A percentile compares a stretch with the other conserved stretches of the same genome.
Conservation (phyloP, 2,329 filamentous ascomycete species). For the Cryphonectria parasitica region DNA sequence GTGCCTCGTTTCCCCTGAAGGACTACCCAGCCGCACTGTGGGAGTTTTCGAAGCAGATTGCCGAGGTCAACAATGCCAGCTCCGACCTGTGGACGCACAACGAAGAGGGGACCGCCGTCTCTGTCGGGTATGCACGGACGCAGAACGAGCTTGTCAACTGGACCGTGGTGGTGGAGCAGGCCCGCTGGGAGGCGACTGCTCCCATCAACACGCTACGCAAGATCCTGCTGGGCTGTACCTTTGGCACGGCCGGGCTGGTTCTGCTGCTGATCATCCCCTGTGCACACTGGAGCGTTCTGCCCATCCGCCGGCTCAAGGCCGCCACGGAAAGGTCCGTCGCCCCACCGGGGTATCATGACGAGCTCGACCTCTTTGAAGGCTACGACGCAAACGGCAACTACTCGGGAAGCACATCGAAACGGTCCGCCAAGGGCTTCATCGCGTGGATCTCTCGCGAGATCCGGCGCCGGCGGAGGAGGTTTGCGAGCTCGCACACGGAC, state of each 20-base stretch:
- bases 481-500: conserved; percentile 38
- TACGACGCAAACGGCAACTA: conserved; percentile 52
- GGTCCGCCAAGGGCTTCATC: conserved; percentile 49
- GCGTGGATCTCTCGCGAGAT: conserved; percentile 44
- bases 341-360: conserved; percentile 63
- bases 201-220: conserved; percentile 77
- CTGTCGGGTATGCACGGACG: conserved; percentile 79
- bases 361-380: conserved; percentile 45
- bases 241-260: conserved; percentile 77
- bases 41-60: conserved; percentile 58
- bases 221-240: conserved; percentile 82
- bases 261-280: conserved; percentile 75
- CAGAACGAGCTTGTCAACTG: conserved; percentile 74
- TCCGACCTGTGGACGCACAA: conserved; percentile 71
- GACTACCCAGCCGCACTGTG: conserved; percentile 66
- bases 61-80: conserved; percentile 67
- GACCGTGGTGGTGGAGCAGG: conserved; percentile 81
- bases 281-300: conserved; percentile 79
- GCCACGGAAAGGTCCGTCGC: conserved; percentile 76
- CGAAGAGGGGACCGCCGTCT: conserved; percentile 70
- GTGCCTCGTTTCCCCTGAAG: conserved; percentile 60
- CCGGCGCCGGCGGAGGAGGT: conserved; percentile 35
- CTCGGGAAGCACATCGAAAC: conserved; percentile 47
- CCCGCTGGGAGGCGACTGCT: conserved; percentile 72
- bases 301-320: conserved; percentile 74